Base-by-base conservation (phyloP, 176 grass and related monocot genomes). In the Lolium multiflorum region DNA sequence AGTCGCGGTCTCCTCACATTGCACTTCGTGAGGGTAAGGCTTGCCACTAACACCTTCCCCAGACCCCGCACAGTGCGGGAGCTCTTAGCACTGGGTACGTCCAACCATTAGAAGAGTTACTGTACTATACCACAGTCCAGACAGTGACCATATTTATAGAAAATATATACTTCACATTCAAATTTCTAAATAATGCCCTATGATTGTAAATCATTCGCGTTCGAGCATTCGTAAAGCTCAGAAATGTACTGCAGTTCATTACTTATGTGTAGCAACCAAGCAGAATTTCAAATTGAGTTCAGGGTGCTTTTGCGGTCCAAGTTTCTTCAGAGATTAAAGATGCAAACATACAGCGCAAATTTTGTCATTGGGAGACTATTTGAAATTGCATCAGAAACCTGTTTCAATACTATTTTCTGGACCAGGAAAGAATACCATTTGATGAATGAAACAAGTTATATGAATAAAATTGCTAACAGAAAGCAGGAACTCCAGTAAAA, bases 151-250 rank as follows among this genome's bases (percentile, higher is more conserved):
- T 66, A 54, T 2, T 69, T 22, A 50, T 7, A 72, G 10, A 18
- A 83, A 57, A n/a, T n/a, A n/a, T n/a, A 77, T 6, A 44, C 25
- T 37, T 82, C 4, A 16, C 39, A 81, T 70, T 39, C 51, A 81
- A 74, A 74, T 9, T 74, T 74, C 21, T 49, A 61, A 84, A 67
- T 2, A 15, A 65, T 49, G 4, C 1, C 12, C 71, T 38, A 55
- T 54, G 0, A 79, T 46, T 54, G 3, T 31, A 82, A 77, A 66
- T n/a, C 62, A 77, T 73, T 65, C 11, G n/a, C 46, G 6, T 26
- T 75, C 13, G 8, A 51, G 7, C 48, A 38, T 25, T 15, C 25
- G 12, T 15, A 74, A 74, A 54, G 44, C 20, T 74, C n/a, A 58
- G 15, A 71, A 65, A 47, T 73, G n/a, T 46, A 86, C 37, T 66